Conservation (phyloP, 1,139 yeast genomes). For the Kluyveromyces marxianus region DNA sequence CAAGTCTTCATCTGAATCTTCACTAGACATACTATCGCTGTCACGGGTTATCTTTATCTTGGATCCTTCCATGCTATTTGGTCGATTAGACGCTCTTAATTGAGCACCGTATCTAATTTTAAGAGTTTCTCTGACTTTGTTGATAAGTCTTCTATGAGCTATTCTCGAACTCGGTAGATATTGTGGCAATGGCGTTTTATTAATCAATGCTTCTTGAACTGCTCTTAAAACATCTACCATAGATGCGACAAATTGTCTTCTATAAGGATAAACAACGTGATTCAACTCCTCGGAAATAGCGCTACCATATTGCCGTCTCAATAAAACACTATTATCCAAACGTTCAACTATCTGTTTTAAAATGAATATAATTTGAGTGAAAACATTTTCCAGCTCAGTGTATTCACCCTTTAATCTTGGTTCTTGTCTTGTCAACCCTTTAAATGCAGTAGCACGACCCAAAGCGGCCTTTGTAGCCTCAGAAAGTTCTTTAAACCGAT, state of each 20-base stretch:
- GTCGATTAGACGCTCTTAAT: background rate
- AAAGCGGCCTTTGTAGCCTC: slow-evolving; percentile 35
- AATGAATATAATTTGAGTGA: slow-evolving; percentile 39
- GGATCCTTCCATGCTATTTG: background rate
- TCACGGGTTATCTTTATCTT: slow-evolving; percentile 7
- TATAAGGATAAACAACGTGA: slow-evolving; percentile 35
- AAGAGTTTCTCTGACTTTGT: slow-evolving; percentile 35
- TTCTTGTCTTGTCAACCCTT: slow-evolving; percentile 38
- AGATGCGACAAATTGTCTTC: slow-evolving; percentile 40
- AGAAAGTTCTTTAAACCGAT: slow-evolving; percentile 28
- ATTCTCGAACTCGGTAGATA: slow-evolving; percentile 42
- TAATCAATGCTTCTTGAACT: slow-evolving; percentile 37
- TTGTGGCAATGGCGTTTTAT: slow-evolving; percentile 42
- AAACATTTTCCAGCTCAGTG: slow-evolving; percentile 34
- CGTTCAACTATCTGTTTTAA: slow-evolving; percentile 42
- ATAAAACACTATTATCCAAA: slow-evolving; percentile 38
- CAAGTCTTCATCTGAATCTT: slow-evolving; percentile 11
- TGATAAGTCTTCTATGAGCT: slow-evolving; percentile 39
- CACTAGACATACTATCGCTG: slow-evolving; percentile 1
- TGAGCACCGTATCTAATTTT: slow-evolving; percentile 14
- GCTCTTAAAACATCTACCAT: slow-evolving; percentile 34
- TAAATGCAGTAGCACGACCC: slow-evolving; percentile 36
- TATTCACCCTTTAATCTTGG: slow-evolving; percentile 43
- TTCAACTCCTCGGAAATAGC: slow-evolving; percentile 40
- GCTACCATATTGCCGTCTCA: slow-evolving; percentile 39